Conservation (phyloP, 2,329 filamentous ascomycete species). For the Dendrostoma leiphaemia region DNA sequence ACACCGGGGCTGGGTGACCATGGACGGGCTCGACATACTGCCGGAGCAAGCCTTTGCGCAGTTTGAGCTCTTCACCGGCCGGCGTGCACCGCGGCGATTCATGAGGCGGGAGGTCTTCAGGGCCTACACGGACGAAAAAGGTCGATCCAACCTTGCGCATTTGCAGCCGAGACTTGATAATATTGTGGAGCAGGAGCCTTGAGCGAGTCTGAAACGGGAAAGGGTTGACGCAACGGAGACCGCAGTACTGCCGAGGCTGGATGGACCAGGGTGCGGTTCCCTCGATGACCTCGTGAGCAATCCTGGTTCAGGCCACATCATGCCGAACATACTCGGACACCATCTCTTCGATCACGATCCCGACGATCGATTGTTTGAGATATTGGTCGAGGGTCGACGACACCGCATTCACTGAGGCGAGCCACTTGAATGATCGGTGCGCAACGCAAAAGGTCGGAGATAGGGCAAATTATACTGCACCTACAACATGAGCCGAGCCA, state of each 20-base stretch:
- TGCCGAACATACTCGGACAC: too few relatives aligned
- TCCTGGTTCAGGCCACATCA: too few relatives aligned
- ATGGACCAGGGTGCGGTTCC: neutral
- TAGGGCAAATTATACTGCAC: neutral
- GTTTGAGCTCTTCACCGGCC: slow-evolving; percentile 77
- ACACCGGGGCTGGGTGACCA: slow-evolving; percentile 67
- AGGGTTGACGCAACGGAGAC: neutral
- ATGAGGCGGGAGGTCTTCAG: slow-evolving; percentile 66
- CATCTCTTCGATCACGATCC: too few relatives aligned
- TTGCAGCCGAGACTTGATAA: slow-evolving; percentile 38
- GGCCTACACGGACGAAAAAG: slow-evolving; percentile 42
- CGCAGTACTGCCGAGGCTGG: neutral
- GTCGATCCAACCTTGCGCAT: slow-evolving; percentile 37
- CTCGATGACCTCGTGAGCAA: neutral
- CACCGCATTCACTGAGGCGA: too few relatives aligned
- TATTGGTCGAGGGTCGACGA: too few relatives aligned
- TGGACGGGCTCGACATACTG: slow-evolving; percentile 73
- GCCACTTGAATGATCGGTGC: too few relatives aligned
- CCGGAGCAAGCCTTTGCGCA: slow-evolving; percentile 80
- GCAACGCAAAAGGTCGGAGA: too few relatives aligned
- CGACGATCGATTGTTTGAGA: too few relatives aligned
- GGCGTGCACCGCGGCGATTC: slow-evolving; percentile 63
- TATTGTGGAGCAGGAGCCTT: slow-evolving; percentile 40
- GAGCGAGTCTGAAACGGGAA: neutral
- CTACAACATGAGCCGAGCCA: neutral